Evolutionary conservation across 2,329 filamentous ascomycete genomes (phyloP).

Genomic region (Epichloe baconii): DNA sequence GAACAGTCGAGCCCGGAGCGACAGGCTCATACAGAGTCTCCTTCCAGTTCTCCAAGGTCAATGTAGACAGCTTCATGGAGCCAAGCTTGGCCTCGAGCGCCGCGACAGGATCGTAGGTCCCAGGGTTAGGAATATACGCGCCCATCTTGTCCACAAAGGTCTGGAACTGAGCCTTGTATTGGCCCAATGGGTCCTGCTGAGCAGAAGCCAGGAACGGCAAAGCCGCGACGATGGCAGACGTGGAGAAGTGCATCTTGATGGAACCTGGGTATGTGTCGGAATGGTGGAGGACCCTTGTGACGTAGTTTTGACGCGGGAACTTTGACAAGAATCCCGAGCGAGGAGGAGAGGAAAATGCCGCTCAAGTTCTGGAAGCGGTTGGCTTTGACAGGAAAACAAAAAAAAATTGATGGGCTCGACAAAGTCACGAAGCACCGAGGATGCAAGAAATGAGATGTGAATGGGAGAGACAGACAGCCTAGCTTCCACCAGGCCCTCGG

Average conservation of each 20-base stretch:
- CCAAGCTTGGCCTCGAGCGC: constrained; percentile 28
- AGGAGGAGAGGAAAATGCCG: neutral
- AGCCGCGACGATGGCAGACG: constrained; percentile 34
- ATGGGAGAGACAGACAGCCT: neutral
- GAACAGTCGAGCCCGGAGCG: constrained; percentile 42
- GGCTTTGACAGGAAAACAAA: neutral
- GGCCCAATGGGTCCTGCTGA: constrained; percentile 35
- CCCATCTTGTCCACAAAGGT: constrained; percentile 48
- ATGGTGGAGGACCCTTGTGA: neutral
- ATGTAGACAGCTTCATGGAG: constrained; percentile 30
- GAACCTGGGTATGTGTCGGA: neutral
- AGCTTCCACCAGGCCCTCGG: too few species aligned
- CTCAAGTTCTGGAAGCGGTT: neutral
- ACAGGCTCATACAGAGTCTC: constrained; percentile 51
- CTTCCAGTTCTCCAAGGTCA: constrained; percentile 61
- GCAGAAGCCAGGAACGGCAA: constrained; percentile 44
- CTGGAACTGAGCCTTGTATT: constrained; percentile 52
- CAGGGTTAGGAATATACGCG: constrained; percentile 37
- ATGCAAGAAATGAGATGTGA: neutral
- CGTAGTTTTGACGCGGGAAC: neutral
- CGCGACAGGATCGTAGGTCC: constrained; percentile 26
- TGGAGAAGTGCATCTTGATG: constrained; percentile 44
- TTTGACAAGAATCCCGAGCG: neutral
- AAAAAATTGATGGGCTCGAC: neutral
- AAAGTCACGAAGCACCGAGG: neutral